Conservation (phyloP, 1,284 basidiomycete genomes). For the Trichosporon coremiiforme region DNA sequence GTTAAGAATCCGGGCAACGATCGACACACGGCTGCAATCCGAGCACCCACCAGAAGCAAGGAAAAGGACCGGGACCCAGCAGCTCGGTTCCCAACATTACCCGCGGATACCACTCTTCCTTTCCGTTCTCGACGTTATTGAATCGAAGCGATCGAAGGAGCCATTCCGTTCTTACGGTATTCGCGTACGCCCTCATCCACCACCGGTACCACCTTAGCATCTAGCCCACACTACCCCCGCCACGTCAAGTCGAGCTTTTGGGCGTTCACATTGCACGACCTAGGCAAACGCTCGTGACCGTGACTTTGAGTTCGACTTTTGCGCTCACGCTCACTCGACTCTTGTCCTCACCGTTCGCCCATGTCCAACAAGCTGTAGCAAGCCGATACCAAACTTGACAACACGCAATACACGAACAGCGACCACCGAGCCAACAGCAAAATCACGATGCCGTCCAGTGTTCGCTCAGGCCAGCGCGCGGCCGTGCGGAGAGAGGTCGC, state of each 20-base stretch:
- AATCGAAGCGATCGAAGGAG: slow-evolving; percentile 13
- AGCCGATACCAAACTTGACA: slow-evolving; percentile 5
- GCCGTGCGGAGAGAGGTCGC: slow-evolving; percentile 10
- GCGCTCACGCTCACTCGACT: background rate
- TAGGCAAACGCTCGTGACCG: background rate
- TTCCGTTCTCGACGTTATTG: slow-evolving; percentile 12
- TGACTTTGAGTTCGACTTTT: background rate
- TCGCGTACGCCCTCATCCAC: slow-evolving; percentile 7
- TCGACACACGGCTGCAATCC: slow-evolving; percentile 1
- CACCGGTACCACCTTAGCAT: background rate
- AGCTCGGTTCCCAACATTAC: slow-evolving; percentile 11
- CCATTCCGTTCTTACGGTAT: slow-evolving; percentile 7
- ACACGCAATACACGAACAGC: background rate
- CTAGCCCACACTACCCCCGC: slow-evolving; percentile 2
- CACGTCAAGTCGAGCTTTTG: slow-evolving; percentile 4
- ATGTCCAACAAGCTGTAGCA: background rate
- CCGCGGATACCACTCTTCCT: slow-evolving; percentile 13
- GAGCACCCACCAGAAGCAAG: background rate
- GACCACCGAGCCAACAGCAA: background rate
- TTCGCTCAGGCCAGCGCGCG: slow-evolving; percentile 23
- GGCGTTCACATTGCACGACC: slow-evolving; percentile 13
- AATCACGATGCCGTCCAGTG: slow-evolving; percentile 21
- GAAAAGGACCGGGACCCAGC: slow-evolving; percentile 1
- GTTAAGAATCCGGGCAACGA: background rate
- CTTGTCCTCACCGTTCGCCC: background rate